Conservation (phyloP, 2,329 filamentous ascomycete species). For the Harringtonia lauricola region DNA sequence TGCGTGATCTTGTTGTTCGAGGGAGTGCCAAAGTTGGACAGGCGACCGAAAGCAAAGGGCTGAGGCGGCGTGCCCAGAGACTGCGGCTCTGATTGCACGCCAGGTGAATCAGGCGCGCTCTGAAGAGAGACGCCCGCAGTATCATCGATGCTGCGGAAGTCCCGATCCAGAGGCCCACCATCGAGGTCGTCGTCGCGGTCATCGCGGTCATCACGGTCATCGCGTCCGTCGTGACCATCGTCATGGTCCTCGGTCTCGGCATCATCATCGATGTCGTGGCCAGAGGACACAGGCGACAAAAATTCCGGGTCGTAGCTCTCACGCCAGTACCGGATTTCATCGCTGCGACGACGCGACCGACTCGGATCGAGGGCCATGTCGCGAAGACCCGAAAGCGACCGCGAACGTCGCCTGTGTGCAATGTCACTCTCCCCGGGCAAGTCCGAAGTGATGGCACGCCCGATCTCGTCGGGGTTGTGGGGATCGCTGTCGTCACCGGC, state of each 20-base stretch:
- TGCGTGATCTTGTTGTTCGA: slow-evolving; percentile 45
- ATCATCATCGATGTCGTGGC: slow-evolving; percentile 1
- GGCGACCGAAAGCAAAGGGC: slow-evolving; percentile 30
- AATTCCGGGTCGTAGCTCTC: slow-evolving; percentile 43
- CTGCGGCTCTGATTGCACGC: slow-evolving; percentile 15
- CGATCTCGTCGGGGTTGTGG: slow-evolving; percentile 43
- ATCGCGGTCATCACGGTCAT: background rate
- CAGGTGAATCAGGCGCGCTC: slow-evolving; percentile 17
- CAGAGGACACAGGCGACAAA: slow-evolving; percentile 39
- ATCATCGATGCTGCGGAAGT: background rate
- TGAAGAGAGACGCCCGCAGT: slow-evolving; percentile 1
- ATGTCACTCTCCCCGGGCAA: slow-evolving; percentile 17
- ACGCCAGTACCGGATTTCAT: slow-evolving; percentile 54
- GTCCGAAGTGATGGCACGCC: slow-evolving; percentile 50
- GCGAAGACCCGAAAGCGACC: slow-evolving; percentile 46
- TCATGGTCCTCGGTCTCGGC: slow-evolving; percentile 12
- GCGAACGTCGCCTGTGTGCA: slow-evolving; percentile 41
- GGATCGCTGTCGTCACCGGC: no score
- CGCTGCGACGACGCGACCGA: slow-evolving; percentile 40
- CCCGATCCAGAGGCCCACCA: slow-evolving; percentile 9
- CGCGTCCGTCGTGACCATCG: slow-evolving; percentile 5
- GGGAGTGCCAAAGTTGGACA: slow-evolving; percentile 12
- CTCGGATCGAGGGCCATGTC: slow-evolving; percentile 23
- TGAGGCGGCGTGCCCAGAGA: slow-evolving; percentile 17
- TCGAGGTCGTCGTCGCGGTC: slow-evolving; percentile 12